These are phyloP conservation scores for Yarrowia osloensis DNA, from an alignment of 805 yeast species.

Conservation along the genomic window DNA sequence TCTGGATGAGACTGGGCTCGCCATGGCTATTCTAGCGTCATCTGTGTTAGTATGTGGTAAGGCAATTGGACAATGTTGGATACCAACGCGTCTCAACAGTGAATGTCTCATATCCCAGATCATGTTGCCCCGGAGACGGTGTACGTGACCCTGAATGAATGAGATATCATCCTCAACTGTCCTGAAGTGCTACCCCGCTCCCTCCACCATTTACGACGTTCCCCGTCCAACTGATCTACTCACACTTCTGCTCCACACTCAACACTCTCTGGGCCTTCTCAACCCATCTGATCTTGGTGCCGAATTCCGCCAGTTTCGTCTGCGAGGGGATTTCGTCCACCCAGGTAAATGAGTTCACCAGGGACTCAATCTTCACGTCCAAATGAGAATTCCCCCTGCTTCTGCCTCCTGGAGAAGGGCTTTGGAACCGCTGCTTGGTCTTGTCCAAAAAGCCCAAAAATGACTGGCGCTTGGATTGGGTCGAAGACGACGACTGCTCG, in stretches of 20 bases:
- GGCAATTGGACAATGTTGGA: too few relatives aligned
- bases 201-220: too few relatives aligned
- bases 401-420: conserved; percentile 7
- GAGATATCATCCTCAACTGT: too few relatives aligned
- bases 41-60: not conserved
- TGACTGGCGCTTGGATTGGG: conserved; percentile 2
- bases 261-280: conserved; percentile 12
- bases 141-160: too few relatives aligned
- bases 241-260: conserved; percentile 17
- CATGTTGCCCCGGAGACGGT: too few relatives aligned
- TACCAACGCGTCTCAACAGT: too few relatives aligned
- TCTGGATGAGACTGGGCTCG: not conserved
- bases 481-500: not conserved
- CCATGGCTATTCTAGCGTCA: not conserved
- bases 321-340: not conserved
- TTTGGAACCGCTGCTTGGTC: conserved; percentile 1
- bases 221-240: not conserved
- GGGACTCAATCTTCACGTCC: conserved; percentile 3
- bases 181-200: too few relatives aligned
- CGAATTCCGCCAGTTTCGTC: not conserved
- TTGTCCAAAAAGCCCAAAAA: conserved; percentile 6
- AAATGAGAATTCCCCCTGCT: not conserved
- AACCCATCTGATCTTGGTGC: not conserved
- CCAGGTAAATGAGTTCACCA: not conserved
- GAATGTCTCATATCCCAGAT: too few relatives aligned